Percentiles rank a stretch among this genome's conserved stretches.
These are phyloP conservation scores for Fusarium irregulare DNA, from an alignment of 2,329 filamentous ascomycete species.

Conservation along the genomic window DNA sequence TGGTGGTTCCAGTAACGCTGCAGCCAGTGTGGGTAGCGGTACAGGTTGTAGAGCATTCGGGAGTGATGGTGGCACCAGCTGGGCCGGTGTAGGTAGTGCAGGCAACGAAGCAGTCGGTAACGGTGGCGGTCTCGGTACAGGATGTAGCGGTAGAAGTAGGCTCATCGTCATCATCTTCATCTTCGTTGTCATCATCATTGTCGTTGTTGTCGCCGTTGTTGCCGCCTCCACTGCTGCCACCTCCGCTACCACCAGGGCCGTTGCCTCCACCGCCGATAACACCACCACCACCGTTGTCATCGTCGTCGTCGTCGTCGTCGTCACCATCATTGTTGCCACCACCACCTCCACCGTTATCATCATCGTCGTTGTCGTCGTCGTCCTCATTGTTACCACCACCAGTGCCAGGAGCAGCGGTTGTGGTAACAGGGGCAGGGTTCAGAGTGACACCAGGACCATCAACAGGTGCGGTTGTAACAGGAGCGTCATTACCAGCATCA, in stretches of 20 bases:
- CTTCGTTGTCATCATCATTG: conserved; percentile 1
- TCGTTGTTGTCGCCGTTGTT: neutral
- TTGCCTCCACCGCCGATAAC: neutral
- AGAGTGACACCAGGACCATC: neutral
- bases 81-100: conserved; percentile 28
- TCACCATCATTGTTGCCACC: no score
- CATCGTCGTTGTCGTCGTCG: neutral
- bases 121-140: conserved; percentile 24
- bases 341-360: no score
- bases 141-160: neutral
- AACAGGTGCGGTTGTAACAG: neutral
- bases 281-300: neutral
- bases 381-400: neutral
- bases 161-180: conserved; percentile 9
- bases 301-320: neutral
- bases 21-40: conserved; percentile 28
- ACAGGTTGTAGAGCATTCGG: conserved; percentile 22
- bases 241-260: neutral
- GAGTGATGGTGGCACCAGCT: neutral
- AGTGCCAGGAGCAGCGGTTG: neutral
- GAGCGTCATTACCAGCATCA: neutral
- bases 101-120: conserved; percentile 30
- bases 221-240: neutral
- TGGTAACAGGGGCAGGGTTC: neutral
- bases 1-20: conserved; percentile 8